These are phyloP conservation scores for Pseudognaphalium luteoalbum DNA, from an alignment of 129 eudicot species.

Conservation along the genomic window DNA sequence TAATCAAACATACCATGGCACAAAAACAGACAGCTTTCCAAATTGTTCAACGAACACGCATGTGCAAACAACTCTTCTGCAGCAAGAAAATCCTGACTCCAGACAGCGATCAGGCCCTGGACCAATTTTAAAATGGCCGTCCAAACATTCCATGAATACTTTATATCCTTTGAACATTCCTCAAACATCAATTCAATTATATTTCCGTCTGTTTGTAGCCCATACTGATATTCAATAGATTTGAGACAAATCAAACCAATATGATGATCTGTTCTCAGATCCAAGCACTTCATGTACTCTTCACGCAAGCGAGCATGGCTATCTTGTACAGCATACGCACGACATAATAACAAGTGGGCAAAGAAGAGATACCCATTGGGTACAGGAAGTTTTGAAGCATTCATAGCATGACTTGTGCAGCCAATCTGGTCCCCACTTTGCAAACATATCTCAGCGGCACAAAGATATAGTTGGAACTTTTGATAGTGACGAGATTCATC, in stretches of 20 bases:
- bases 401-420: conserved; percentile 56
- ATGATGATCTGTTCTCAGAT: conserved; percentile 60
- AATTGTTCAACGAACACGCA: conserved; percentile 64
- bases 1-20: conserved; percentile 68
- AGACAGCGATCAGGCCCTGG: conserved; percentile 62
- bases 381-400: conserved; percentile 55
- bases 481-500: conserved; percentile 46
- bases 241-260: conserved; percentile 79
- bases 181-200: conserved; percentile 48
- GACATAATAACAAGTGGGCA: conserved; percentile 75
- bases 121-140: conserved; percentile 59
- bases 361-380: conserved; percentile 54
- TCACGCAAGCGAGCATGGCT: conserved; percentile 35
- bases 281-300: conserved; percentile 66
- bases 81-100: conserved; percentile 48
- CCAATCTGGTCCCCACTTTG: conserved; percentile 52
- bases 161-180: conserved; percentile 61
- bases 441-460: conserved; percentile 76
- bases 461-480: conserved; percentile 70
- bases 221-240: conserved; percentile 51
- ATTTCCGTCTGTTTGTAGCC: conserved; percentile 40
- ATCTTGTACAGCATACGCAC: conserved; percentile 68
- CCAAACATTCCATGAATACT: conserved; percentile 68
- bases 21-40: conserved; percentile 67
- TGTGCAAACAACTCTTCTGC: conserved; percentile 74